These are phyloP conservation scores for Cantharellus anzutake DNA, from an alignment of 768 basidiomycete species.

Conservation along the genomic window DNA sequence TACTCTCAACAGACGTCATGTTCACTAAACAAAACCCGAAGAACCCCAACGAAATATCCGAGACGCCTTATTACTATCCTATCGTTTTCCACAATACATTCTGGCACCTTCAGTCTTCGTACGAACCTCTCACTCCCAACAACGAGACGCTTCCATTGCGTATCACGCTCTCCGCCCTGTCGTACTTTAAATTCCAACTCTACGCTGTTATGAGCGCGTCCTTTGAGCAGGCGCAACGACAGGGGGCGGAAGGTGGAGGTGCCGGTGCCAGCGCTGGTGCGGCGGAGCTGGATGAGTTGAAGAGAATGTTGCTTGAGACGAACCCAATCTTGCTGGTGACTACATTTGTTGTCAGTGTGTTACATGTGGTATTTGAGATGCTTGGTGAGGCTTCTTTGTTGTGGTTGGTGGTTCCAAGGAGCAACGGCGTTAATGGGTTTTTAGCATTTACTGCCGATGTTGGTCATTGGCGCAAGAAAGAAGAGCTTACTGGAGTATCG, in stretches of 20 bases:
- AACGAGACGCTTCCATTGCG: conserved; percentile 57
- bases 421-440: conserved; percentile 38
- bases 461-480: conserved; percentile 85
- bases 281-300: conserved; percentile 84
- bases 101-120: conserved; percentile 33
- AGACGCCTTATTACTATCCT: conserved; percentile 43
- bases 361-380: conserved; percentile 47
- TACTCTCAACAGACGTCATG: conserved; percentile 31
- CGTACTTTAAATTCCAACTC: conserved; percentile 72
- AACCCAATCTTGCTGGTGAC: conserved; percentile 2
- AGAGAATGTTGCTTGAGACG: conserved; percentile 67
- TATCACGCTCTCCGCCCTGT: conserved; percentile 70
- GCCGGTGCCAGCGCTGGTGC: conserved; percentile 21
- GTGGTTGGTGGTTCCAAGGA: conserved; percentile 1
- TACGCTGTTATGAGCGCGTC: conserved; percentile 71
- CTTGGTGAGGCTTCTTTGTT: conserved; percentile 3
- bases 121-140: conserved; percentile 70
- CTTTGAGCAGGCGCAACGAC: conserved; percentile 71
- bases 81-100: conserved; percentile 90
- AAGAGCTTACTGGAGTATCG: conserved; percentile 90
- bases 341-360: conserved; percentile 60
- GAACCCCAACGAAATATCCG: conserved; percentile 35
- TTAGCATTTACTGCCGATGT: conserved; percentile 95
- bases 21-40: conserved; percentile 22
- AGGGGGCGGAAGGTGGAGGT: conserved; percentile 19